Evolutionary conservation across 2,329 filamentous ascomycete species (phyloP), one percentile per base, ranked within the genome.

Genomic region (Pyrenophora graminea): DNA sequence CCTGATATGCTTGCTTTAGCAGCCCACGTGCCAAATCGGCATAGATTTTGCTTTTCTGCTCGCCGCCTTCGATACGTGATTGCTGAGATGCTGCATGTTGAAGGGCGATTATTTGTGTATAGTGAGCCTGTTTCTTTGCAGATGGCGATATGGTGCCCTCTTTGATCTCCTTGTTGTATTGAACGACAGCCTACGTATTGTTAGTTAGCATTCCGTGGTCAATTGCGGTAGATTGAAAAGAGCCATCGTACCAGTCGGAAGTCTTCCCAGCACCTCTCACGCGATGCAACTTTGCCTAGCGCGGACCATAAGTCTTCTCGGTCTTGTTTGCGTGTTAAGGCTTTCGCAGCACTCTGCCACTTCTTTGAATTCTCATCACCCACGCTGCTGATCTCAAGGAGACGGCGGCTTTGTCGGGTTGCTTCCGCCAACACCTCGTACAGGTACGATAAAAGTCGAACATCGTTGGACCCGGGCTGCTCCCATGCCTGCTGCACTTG

Each of bases 211-310:
- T 19, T 7, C 17, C 12, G 37, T 12, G 25, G 38, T 8, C 21
- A 9, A 37, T 12, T 17, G 38, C 25, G 8, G 15, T 18, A 13
- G 31, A n/a, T 4, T 13, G 13, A 13, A 18, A 25, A 17, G 25
- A 10, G 10, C 23, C 12, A 21, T 60, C 66, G 12, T 64, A 72
- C 70, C 32, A 54, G 57, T 33, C 66, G 64, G 27, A 64, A 69
- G 57, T 72, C 69, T 32, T 71, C 68, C 70, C 70, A 72, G 44
- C 64, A 70, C 34, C 64, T 62, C 37, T 65, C 62, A 15, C 55
- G 53, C 56, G 69, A 62, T n/a, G 70, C 66, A 37, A 43, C 53
- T 13, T 53, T 52, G 19, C 68, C 70, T 10, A 71, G 49, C 6
- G 45, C 41, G 32, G 67, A 63, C 67, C 67, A 71, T 4, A 69